Conservation (phyloP, 139 green algal genomes). For the Picochlorum sp. region DNA sequence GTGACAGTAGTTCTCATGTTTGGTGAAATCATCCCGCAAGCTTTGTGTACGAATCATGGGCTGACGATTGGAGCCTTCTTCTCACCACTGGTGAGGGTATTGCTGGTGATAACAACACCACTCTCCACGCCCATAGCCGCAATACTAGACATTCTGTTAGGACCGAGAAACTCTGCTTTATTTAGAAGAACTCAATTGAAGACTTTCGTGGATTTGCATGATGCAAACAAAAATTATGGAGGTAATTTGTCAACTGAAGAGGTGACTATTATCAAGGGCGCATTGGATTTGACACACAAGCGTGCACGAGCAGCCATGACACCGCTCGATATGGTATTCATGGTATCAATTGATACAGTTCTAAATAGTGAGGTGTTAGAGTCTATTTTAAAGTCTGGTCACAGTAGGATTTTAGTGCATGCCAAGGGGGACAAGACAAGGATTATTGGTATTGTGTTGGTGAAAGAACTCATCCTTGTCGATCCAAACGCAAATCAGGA, state of each 20-base stretch:
- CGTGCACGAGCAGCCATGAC: conserved; percentile 78
- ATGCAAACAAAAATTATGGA: conserved; percentile 55
- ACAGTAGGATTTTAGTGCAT: conserved; percentile 78
- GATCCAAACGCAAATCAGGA: conserved; percentile 14
- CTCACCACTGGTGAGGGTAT: conserved; percentile 60
- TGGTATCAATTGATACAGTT: conserved; percentile 50
- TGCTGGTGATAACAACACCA: conserved; percentile 49
- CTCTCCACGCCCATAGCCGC: conserved; percentile 68
- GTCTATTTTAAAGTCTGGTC: conserved; percentile 55
- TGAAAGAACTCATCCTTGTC: conserved; percentile 72
- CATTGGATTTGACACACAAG: conserved; percentile 84
- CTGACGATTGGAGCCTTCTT: conserved; percentile 73
- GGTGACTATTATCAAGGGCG: conserved; percentile 59
- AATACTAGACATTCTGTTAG: conserved; percentile 76
- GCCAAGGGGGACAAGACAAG: conserved; percentile 27
- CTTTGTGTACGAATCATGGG: conserved; percentile 76
- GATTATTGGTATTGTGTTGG: conserved; percentile 68
- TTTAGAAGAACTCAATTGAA: conserved; percentile 75
- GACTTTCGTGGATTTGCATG: conserved; percentile 78
- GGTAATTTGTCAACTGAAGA: conserved; percentile 55
- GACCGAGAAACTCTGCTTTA: conserved; percentile 52
- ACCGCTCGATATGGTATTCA: conserved; percentile 82
- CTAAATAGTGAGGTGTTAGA: conserved; percentile 53
- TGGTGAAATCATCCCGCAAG: conserved; percentile 57
- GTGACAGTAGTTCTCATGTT: conserved; percentile 58